phyloP scores from a whole-genome alignment of 768 basidiomycete genomes.

The Xerocomellus chrysenteron region DNA sequence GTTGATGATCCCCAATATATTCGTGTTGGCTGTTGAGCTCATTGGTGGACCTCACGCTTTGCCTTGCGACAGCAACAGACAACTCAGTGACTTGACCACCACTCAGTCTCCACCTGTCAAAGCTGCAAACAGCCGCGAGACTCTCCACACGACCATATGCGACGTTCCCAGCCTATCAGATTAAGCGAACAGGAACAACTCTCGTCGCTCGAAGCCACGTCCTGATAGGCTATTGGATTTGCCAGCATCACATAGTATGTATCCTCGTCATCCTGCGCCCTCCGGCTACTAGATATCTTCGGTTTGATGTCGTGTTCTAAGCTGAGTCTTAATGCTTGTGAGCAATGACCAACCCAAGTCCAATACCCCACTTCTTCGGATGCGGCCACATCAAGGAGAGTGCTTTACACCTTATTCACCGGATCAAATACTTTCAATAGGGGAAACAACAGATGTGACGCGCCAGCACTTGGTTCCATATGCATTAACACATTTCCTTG shows the following conservation, averaged over 20 bases:
- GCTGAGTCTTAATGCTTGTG: too few relatives aligned
- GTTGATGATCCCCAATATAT: too few relatives aligned
- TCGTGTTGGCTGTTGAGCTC: slow-evolving; percentile 6
- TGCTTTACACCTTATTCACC: not conserved
- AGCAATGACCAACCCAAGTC: too few relatives aligned
- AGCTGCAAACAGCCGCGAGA: not conserved
- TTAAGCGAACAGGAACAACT: slow-evolving; percentile 5
- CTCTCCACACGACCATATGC: not conserved
- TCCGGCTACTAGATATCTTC: not conserved
- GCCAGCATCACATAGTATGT: not conserved
- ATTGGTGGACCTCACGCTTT: not conserved
- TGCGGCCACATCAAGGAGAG: not conserved
- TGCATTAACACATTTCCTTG: not conserved
- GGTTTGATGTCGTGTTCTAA: not conserved
- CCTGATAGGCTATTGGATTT: not conserved
- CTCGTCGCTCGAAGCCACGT: not conserved
- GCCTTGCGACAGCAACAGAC: not conserved
- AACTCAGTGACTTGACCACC: not conserved
- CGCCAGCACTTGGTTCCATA: not conserved
- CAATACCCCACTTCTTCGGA: too few relatives aligned
- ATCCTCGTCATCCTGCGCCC: not conserved
- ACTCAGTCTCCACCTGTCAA: not conserved
- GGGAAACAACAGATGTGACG: not conserved
- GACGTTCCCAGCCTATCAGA: not conserved
- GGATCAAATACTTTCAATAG: not conserved